Conservation (phyloP, 73 alveolate species). For the Symbiodinium pilosum region DNA sequence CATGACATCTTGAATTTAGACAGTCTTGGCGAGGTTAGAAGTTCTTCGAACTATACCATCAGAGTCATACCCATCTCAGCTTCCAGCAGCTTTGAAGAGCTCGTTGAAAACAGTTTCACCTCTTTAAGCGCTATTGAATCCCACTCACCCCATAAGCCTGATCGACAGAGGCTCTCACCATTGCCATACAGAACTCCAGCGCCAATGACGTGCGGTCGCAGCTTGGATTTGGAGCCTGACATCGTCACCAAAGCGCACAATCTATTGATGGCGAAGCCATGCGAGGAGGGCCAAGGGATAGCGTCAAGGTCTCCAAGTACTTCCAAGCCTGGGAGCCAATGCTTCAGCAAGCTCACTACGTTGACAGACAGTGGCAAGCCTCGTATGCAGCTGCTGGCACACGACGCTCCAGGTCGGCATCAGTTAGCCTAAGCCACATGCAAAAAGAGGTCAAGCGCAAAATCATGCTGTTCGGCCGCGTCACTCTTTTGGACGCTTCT, state of each 20-base stretch:
- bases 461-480: not conserved
- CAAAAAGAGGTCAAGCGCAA: too few species aligned
- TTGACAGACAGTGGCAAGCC: not conserved
- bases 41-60: too few species aligned
- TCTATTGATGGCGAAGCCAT: not conserved
- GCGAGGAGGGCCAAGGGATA: conserved; percentile 39
- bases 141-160: not conserved
- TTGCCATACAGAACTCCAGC: conserved; percentile 92
- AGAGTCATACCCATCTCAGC: not conserved
- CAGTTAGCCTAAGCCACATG: conserved; percentile 2
- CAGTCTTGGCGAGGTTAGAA: too few species aligned
- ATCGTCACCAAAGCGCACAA: not conserved
- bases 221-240: conserved; percentile 68
- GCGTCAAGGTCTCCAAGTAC: conserved; percentile 87
- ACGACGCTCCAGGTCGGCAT: conserved; percentile 85
- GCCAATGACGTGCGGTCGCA: conserved; percentile 92
- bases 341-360: too few species aligned
- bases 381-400: conserved; percentile 77
- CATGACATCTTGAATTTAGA: too few species aligned
- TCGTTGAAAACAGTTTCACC: conserved; percentile 67
- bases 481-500: conserved; percentile 72
- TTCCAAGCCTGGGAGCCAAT: conserved; percentile 57
- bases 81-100: conserved; percentile 49
- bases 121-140: not conserved
- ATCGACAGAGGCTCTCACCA: conserved; percentile 16